Evolutionary conservation across 2,329 filamentous ascomycete species (phyloP).

Genomic region (Fusarium lyarnte): DNA sequence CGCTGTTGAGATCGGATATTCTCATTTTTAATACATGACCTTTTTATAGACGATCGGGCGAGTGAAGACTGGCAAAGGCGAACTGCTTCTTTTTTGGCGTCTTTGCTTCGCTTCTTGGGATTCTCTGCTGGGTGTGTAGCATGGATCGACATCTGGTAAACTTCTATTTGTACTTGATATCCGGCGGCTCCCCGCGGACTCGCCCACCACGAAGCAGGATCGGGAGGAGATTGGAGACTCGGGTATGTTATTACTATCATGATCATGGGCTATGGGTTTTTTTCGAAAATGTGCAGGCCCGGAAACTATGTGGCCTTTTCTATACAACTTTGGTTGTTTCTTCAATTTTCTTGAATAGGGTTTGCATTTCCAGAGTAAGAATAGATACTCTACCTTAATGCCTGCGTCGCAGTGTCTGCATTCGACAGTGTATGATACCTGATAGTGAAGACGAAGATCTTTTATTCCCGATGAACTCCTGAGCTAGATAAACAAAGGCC

Average conservation of each 20-base stretch:
- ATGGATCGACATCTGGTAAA: slow-evolving; percentile 16
- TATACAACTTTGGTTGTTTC: slow-evolving; percentile 28
- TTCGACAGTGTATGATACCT: background rate
- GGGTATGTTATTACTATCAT: slow-evolving; percentile 36
- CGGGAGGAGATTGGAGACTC: slow-evolving; percentile 23
- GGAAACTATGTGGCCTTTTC: slow-evolving; percentile 32
- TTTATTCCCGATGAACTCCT: background rate
- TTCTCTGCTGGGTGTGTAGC: slow-evolving; percentile 2
- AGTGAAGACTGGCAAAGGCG: slow-evolving; percentile 22
- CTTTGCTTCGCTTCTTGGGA: slow-evolving; percentile 23
- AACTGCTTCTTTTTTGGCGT: slow-evolving; percentile 31
- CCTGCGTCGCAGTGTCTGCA: background rate
- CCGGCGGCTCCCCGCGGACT: slow-evolving; percentile 15
- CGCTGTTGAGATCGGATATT: slow-evolving; percentile 17
- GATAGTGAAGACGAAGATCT: background rate
- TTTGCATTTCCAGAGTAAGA: slow-evolving; percentile 33
- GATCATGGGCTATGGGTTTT: slow-evolving; percentile 43
- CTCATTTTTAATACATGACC: slow-evolving; percentile 41
- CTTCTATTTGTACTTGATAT: slow-evolving; percentile 31
- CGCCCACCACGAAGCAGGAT: slow-evolving; percentile 8
- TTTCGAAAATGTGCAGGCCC: slow-evolving; percentile 31
- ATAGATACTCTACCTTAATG: slow-evolving; percentile 31
- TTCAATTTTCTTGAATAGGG: slow-evolving; percentile 40
- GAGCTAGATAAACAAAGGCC: background rate
- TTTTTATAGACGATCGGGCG: slow-evolving; percentile 40